A percentile compares a stretch with the other conserved stretches of the same genome.
phyloP scores from a whole-genome alignment of 176 grass and related monocot species.

The Stipa capillata region DNA sequence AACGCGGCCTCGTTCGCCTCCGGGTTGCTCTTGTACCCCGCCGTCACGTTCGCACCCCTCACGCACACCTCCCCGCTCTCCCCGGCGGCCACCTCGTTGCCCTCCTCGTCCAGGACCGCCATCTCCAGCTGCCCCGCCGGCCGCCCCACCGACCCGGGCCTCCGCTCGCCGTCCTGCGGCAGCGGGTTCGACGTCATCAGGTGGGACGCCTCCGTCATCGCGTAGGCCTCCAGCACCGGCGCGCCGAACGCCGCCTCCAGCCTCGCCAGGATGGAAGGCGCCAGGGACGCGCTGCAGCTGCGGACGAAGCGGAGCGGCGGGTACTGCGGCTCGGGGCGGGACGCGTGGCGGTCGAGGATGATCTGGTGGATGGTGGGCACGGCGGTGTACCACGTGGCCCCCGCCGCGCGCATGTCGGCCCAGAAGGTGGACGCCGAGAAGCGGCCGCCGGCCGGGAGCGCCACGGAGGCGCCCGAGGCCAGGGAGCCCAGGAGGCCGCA shows the following conservation, averaged over 20 bases:
- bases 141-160: slow-evolving; percentile 53
- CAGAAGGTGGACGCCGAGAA: slow-evolving; percentile 93
- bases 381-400: slow-evolving; percentile 86
- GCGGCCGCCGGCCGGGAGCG: slow-evolving; percentile 49
- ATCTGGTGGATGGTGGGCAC: slow-evolving; percentile 97
- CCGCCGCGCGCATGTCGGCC: slow-evolving; percentile 53
- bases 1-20: slow-evolving; percentile 65
- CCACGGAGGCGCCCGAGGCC: slow-evolving; percentile 45
- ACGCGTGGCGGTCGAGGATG: slow-evolving; percentile 63
- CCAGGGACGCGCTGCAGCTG: slow-evolving; percentile 93
- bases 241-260: slow-evolving; percentile 61
- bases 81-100: neutral
- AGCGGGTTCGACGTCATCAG: slow-evolving; percentile 84
- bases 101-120: slow-evolving; percentile 57
- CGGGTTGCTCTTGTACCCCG: slow-evolving; percentile 58
- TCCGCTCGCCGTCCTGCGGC: slow-evolving; percentile 46
- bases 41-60: slow-evolving; percentile 62
- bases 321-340: slow-evolving; percentile 27
- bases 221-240: slow-evolving; percentile 87
- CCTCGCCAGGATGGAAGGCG: slow-evolving; percentile 53
- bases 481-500: slow-evolving; percentile 59
- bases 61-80: slow-evolving; percentile 79
- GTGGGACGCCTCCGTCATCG: slow-evolving; percentile 93
- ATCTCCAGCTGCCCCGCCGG: slow-evolving; percentile 65
- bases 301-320: slow-evolving; percentile 75